Evolutionary conservation across 345 rosid species (phyloP), one percentile per base, ranked within the genome.

Genomic region (Excoecaria agallocha): DNA sequence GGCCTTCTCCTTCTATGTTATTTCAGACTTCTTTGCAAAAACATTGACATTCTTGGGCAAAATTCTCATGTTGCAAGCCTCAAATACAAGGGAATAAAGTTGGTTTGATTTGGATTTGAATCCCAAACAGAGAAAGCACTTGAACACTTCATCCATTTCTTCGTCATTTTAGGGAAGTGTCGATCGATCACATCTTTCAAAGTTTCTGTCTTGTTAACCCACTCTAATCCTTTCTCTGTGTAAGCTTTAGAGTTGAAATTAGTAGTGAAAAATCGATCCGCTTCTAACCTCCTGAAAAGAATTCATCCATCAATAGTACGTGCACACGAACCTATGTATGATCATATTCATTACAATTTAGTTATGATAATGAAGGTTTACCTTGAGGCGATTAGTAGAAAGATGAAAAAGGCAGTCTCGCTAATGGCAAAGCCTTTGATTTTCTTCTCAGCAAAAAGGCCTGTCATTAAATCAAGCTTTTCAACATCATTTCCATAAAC

Each of bases 381-480:
- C 92, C 95, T 90, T 68, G 93, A 89, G 43, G 97, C 93, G 7
- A 86, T 79, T 49, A 90, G 86, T 12, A 92, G 73, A 54, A 92
- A 90, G 80, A 92, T 85, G 80, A 90, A 86, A 81, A 90, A 92
- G 73, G 93, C 89, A 6, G 95, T 86, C 70, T 90, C 95, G 41
- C 91, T 89, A 19, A 92, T 90, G 63, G 90, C 92, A 73, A 92
- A 92, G 51, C 97, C 93, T 80, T 87, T 86, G 70, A 92, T 90
- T 74, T 84, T 92, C 78, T 86, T 90, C 83, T 90, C 92, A 0
- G 91, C 92, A 12, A 83, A 91, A 16, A 92, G 70, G 8, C 95
- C 93, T 0, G 87, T 86, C 51, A 74, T 78, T 35, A 92, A 78
- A 70, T 92, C 95, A 45, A 92, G 87, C 82, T 90, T 90, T 60